Percentiles rank a stretch among this genome's conserved stretches.
Evolutionary conservation across 768 basidiomycete species (phyloP).

Genomic region (Tricholoma hemisulphureum): DNA sequence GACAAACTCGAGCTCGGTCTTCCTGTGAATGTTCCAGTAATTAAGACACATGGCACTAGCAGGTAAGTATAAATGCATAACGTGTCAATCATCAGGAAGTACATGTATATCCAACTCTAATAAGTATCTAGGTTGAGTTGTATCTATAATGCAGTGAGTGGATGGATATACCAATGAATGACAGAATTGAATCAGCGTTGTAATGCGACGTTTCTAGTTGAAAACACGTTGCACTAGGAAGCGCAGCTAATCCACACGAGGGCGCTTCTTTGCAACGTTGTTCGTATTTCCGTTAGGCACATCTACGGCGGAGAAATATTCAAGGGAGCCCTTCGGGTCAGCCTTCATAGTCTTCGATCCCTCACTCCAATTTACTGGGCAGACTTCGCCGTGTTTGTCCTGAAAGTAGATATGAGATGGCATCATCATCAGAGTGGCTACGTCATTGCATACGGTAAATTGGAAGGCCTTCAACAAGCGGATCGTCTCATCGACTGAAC

Average conservation of each 20-base stretch:
- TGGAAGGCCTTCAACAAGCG: conserved; percentile 94
- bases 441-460: conserved; percentile 57
- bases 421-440: background rate
- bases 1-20: too few species aligned
- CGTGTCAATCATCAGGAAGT: background rate
- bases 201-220: background rate
- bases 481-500: conserved; percentile 90
- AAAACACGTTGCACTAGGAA: background rate
- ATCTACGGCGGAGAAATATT: conserved; percentile 58
- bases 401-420: conserved; percentile 22
- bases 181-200: too few species aligned
- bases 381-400: conserved; percentile 91
- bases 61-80: background rate
- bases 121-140: background rate
- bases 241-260: conserved; percentile 41
- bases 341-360: conserved; percentile 81
- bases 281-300: conserved; percentile 17
- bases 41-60: background rate
- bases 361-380: conserved; percentile 88
- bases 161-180: background rate
- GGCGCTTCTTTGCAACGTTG: conserved; percentile 53
- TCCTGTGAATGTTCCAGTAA: too few species aligned
- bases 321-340: conserved; percentile 67
- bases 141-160: background rate
- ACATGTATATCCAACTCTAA: background rate